Conservation (phyloP, 2,329 filamentous ascomycete genomes). For the Claviceps citrina region DNA sequence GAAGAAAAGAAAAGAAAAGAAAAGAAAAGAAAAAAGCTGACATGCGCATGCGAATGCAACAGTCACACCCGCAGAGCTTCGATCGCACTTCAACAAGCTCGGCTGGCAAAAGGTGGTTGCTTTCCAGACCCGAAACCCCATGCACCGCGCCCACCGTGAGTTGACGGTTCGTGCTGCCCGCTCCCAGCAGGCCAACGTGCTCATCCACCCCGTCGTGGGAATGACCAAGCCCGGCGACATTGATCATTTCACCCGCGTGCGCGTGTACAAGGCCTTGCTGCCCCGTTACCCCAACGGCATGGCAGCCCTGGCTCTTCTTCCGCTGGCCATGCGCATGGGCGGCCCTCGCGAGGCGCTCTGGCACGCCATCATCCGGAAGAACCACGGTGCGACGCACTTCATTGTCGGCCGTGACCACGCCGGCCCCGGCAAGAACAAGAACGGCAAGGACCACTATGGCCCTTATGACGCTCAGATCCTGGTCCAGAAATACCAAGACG, state of each 20-base stretch:
- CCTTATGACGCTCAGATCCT: conserved; percentile 94
- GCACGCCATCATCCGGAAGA: conserved; percentile 99
- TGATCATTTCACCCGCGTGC: conserved; percentile 97
- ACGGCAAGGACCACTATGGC: conserved; percentile 92
- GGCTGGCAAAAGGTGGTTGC: conserved; percentile 95
- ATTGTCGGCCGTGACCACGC: conserved; percentile 98
- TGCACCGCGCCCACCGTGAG: conserved; percentile 97
- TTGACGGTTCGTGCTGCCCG: conserved; percentile 93
- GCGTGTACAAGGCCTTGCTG: conserved; percentile 93
- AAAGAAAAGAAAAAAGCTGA: neutral
- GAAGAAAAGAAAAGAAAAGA: neutral
- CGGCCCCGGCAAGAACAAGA: conserved; percentile 94
- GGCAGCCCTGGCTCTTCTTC: conserved; percentile 88
- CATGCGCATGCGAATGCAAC: conserved; percentile 3
- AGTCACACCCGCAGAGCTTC: conserved; percentile 89
- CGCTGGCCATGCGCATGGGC: conserved; percentile 97
- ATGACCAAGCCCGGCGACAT: conserved; percentile 98
- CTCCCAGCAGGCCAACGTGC: conserved; percentile 90
- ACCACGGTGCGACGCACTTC: conserved; percentile 97
- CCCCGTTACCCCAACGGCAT: conserved; percentile 98
- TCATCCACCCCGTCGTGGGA: conserved; percentile 97
- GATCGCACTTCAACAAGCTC: conserved; percentile 96
- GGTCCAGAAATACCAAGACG: conserved; percentile 88
- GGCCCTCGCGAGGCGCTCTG: conserved; percentile 96
- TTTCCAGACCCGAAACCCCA: conserved; percentile 98